Evolutionary conservation across 2,329 filamentous ascomycete species (phyloP).

Genomic region (Paecilomyces sp.): DNA sequence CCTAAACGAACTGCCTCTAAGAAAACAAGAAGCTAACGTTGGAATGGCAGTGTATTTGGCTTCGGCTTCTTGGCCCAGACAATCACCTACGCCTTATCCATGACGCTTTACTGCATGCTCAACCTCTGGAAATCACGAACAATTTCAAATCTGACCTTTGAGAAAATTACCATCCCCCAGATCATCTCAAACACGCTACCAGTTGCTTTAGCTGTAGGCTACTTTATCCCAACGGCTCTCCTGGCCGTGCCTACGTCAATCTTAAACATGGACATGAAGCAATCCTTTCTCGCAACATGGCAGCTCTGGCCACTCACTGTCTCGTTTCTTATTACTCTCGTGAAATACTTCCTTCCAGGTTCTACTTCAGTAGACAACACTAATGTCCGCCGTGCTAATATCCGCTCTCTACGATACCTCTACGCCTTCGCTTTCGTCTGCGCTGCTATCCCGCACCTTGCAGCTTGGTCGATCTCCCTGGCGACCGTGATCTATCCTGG

Average conservation of each 20-base stretch:
- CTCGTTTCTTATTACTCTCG: slow-evolving; percentile 28
- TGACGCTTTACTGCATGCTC: slow-evolving; percentile 36
- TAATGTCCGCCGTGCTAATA: slow-evolving; percentile 16
- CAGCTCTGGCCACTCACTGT: slow-evolving; percentile 45
- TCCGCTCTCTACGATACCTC: slow-evolving; percentile 27
- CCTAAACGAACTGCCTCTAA: slow-evolving; percentile 1
- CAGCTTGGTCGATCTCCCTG: slow-evolving; percentile 37
- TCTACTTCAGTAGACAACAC: slow-evolving; percentile 14
- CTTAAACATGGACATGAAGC: slow-evolving; percentile 36
- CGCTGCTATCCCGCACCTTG: slow-evolving; percentile 34
- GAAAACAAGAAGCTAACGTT: slow-evolving; percentile 2
- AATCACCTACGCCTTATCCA: slow-evolving; percentile 37
- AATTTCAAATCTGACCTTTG: slow-evolving; percentile 24
- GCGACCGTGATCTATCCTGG: slow-evolving; percentile 28
- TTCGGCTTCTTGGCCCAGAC: slow-evolving; percentile 38
- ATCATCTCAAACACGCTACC: slow-evolving; percentile 31
- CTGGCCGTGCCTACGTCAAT: slow-evolving; percentile 35
- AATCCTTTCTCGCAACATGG: slow-evolving; percentile 44
- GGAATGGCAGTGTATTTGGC: slow-evolving; percentile 22
- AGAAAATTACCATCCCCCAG: slow-evolving; percentile 25
- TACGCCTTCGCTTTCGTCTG: slow-evolving; percentile 37
- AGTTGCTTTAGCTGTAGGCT: slow-evolving; percentile 35
- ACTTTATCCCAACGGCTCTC: slow-evolving; percentile 36
- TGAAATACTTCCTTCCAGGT: slow-evolving; percentile 19
- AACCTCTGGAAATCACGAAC: slow-evolving; percentile 39